Conservation (phyloP, 2,329 filamentous ascomycete species). For the Microdochium bolleyi region DNA sequence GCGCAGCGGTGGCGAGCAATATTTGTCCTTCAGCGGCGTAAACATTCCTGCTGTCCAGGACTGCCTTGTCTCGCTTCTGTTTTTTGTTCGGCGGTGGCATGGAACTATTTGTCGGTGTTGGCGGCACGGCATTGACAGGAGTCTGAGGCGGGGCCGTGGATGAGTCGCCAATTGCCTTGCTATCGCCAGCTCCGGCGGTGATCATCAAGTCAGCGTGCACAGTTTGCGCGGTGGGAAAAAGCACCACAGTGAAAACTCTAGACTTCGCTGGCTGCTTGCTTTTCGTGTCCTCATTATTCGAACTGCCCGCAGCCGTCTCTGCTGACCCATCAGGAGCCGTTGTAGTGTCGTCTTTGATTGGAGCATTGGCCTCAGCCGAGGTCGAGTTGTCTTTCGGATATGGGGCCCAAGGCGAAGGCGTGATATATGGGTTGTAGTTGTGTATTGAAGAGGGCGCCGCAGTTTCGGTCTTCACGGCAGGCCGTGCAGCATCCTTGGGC, state of each 20-base stretch:
- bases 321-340: constrained; percentile 35
- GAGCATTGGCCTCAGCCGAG: constrained; percentile 29
- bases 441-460: constrained; percentile 75
- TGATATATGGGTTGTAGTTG: constrained; percentile 84
- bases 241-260: constrained; percentile 67
- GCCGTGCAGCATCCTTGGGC: background rate
- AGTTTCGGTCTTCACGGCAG: background rate
- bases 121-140: constrained; percentile 49
- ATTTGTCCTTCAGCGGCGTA: constrained; percentile 70
- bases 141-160: constrained; percentile 58
- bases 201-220: constrained; percentile 68
- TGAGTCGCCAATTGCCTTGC: constrained; percentile 16
- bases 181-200: constrained; percentile 46
- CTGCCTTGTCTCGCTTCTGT: constrained; percentile 63
- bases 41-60: constrained; percentile 67
- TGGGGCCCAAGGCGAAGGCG: constrained; percentile 76
- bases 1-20: constrained; percentile 63
- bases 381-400: constrained; percentile 51
- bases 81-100: constrained; percentile 58
- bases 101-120: constrained; percentile 51
- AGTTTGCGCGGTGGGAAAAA: constrained; percentile 75
- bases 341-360: constrained; percentile 53
- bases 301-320: background rate
- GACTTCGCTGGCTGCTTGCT: constrained; percentile 44
- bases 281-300: constrained; percentile 30